Conservation (phyloP, 2,329 filamentous ascomycete genomes). For the Arthrobotrys conoides region DNA sequence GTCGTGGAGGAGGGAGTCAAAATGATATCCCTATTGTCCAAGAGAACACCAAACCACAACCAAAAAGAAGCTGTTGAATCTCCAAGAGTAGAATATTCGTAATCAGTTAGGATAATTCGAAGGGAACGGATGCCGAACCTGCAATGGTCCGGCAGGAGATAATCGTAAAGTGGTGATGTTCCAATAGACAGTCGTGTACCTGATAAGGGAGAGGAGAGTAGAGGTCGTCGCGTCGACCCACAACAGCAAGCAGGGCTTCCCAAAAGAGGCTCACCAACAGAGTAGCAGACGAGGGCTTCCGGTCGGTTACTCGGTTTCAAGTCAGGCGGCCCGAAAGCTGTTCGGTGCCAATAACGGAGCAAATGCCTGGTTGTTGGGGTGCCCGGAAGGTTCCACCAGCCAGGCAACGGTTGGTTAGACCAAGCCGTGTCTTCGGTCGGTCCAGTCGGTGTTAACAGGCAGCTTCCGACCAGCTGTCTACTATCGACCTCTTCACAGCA, state of each 20-base stretch:
- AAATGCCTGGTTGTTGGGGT: neutral
- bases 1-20: neutral
- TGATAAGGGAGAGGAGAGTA: conserved; percentile 36
- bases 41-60: conserved; percentile 27
- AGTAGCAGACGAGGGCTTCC: conserved; percentile 10
- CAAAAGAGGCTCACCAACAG: conserved; percentile 1
- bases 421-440: conserved; percentile 12
- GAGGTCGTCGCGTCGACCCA: conserved; percentile 46
- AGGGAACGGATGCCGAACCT: conserved; percentile 31
- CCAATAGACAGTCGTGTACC: conserved; percentile 8
- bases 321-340: conserved; percentile 19
- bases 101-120: conserved; percentile 3
- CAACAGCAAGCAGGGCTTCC: conserved; percentile 3
- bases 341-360: conserved; percentile 15
- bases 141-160: conserved; percentile 38
- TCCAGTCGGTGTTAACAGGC: conserved; percentile 33
- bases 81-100: conserved; percentile 14
- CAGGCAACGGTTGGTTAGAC: neutral
- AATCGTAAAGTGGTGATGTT: conserved; percentile 34
- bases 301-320: neutral
- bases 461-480: conserved; percentile 41
- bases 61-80: conserved; percentile 15
- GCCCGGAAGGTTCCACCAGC: conserved; percentile 12
- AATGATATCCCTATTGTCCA: conserved; percentile 42
- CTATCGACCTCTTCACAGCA: conserved; percentile 8